Conservation (phyloP, 129 eudicot genomes). For the Logfia minima region DNA sequence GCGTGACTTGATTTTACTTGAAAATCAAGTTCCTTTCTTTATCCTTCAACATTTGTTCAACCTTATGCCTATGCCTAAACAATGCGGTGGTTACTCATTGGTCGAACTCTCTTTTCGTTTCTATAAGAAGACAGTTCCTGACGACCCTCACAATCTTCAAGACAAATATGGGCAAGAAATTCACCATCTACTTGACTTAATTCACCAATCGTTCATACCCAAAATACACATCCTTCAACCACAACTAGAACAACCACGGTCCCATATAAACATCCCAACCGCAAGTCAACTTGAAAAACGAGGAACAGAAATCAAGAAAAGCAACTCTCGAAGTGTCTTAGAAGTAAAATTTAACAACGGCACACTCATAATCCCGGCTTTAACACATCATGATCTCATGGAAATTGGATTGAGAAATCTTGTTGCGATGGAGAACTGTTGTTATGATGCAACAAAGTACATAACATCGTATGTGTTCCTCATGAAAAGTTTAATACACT, state of each 20-base stretch:
- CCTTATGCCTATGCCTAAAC: conserved; percentile 53
- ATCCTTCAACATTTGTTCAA: conserved; percentile 52
- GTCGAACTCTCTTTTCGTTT: conserved; percentile 50
- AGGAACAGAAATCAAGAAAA: conserved; percentile 39
- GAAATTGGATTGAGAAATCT: conserved; percentile 56
- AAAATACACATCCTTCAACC: conserved; percentile 19
- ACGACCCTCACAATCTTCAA: conserved; percentile 28
- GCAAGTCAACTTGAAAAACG: conserved; percentile 29
- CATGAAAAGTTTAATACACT: conserved; percentile 42
- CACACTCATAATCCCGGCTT: conserved; percentile 47
- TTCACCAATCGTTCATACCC: conserved; percentile 60
- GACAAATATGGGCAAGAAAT: conserved; percentile 41
- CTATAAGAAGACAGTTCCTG: conserved; percentile 50
- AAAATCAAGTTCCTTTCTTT: conserved; percentile 76
- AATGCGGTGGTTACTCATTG: conserved; percentile 38
- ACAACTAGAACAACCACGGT: neutral
- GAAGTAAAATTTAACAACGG: conserved; percentile 45
- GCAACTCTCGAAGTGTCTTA: conserved; percentile 25
- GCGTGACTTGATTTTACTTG: conserved; percentile 59
- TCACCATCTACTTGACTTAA: conserved; percentile 63
- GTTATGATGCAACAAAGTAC: conserved; percentile 37
- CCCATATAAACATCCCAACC: conserved; percentile 9
- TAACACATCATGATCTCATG: conserved; percentile 43
- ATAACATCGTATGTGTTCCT: conserved; percentile 59
- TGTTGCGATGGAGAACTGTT: conserved; percentile 57